These are phyloP conservation scores for Botrytis fragariae DNA, from an alignment of 2,329 filamentous ascomycete genomes.

Conservation along the genomic window DNA sequence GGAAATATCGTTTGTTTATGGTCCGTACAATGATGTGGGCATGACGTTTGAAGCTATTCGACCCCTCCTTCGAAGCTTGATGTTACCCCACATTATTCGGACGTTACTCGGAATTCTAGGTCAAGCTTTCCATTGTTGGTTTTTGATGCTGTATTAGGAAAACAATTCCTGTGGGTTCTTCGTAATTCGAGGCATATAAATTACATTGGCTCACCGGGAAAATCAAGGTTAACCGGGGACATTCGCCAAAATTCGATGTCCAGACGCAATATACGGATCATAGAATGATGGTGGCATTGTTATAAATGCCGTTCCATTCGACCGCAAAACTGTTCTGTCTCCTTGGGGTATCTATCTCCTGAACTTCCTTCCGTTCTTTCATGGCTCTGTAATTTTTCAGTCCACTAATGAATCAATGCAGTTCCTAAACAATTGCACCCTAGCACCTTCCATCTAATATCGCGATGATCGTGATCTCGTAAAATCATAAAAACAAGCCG, in stretches of 20 bases:
- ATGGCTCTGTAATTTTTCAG: neutral
- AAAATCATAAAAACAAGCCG: constrained; percentile 58
- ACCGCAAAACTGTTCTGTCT: neutral
- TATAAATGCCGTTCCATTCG: constrained; percentile 2
- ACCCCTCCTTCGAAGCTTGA: constrained; percentile 29
- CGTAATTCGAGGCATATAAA: neutral
- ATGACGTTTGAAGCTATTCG: constrained; percentile 33
- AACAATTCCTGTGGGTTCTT: neutral
- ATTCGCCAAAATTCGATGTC: neutral
- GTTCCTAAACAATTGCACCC: constrained; percentile 6
- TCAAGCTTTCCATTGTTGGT: neutral
- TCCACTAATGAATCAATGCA: constrained; percentile 5
- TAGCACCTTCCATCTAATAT: constrained; percentile 8
- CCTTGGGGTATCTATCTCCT: constrained; percentile 14
- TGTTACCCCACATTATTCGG: constrained; percentile 19
- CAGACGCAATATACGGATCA: neutral
- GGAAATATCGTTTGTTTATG: neutral
- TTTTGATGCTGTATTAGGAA: constrained; percentile 10
- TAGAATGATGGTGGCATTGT: neutral
- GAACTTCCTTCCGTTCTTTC: constrained; percentile 8
- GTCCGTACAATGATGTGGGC: constrained; percentile 12
- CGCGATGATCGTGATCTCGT: constrained; percentile 10
- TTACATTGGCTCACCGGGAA: neutral
- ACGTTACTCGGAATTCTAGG: constrained; percentile 12
- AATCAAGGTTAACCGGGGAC: neutral